Evolutionary conservation across 1,284 basidiomycete species (phyloP).

Genomic region (Hymenochaete sp.): DNA sequence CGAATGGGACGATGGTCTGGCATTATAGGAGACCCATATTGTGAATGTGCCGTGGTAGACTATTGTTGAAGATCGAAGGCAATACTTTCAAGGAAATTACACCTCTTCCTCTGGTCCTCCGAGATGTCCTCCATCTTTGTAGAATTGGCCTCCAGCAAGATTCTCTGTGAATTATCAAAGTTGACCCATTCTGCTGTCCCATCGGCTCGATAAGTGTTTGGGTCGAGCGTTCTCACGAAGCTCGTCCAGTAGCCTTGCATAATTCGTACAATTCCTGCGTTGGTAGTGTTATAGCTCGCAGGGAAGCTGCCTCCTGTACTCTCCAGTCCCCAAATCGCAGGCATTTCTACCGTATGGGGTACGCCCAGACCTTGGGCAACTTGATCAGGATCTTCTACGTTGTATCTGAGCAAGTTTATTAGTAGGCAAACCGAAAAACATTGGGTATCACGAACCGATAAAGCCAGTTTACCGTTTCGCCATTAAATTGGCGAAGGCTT

Average conservation of each 20-base stretch:
- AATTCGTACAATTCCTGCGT: conserved; percentile 17
- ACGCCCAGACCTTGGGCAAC: conserved; percentile 18
- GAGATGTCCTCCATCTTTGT: conserved; percentile 19
- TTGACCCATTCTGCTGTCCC: conserved; percentile 16
- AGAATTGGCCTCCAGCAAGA: conserved; percentile 20
- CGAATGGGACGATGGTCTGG: too few species aligned
- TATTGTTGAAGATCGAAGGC: conserved; percentile 18
- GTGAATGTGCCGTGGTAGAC: too few species aligned
- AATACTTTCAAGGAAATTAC: conserved; percentile 19
- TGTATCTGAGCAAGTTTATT: conserved; percentile 15
- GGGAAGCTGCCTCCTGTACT: conserved; percentile 17
- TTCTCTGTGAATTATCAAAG: conserved; percentile 11
- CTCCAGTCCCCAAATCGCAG: conserved; percentile 20
- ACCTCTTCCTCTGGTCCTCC: conserved; percentile 16
- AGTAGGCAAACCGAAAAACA: background rate
- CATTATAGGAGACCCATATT: too few species aligned
- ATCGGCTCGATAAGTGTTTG: conserved; percentile 11
- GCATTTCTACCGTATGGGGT: conserved; percentile 19
- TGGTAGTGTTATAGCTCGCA: conserved; percentile 17
- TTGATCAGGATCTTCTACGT: conserved; percentile 18
- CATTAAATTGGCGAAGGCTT: conserved; percentile 9
- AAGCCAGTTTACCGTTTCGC: conserved; percentile 13
- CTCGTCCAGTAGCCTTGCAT: conserved; percentile 21
- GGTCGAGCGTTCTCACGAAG: conserved; percentile 19
- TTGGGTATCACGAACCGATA: conserved; percentile 8